Base-by-base conservation (phyloP, 169 alveolate species). In the Amoebophrya sp. region DNA sequence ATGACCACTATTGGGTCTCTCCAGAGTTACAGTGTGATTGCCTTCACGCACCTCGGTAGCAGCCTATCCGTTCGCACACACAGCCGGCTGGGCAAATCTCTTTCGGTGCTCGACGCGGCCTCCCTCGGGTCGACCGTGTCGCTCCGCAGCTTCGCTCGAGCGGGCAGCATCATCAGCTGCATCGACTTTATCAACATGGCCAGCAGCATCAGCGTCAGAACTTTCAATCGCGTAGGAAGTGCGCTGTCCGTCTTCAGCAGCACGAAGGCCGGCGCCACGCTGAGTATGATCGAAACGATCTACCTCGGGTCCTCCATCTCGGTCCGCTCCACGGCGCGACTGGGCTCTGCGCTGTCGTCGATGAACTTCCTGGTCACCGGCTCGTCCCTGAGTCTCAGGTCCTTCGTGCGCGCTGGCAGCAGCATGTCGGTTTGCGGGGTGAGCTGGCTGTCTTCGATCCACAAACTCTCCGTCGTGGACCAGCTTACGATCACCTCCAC, bases 51-150 rank as follows among this genome's bases (percentile, higher is more conserved):
- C 23, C 90, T 77, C 32, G 40, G 90, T 25, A 77, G 90, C 40
- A 77, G 41, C 40, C 40, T 77, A 18, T 77, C 90, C 90, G 29
- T 77, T 32, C 90, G 90, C 0, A 18, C 41, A 0, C 39, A 32
- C 18, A 40, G 39, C 3, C 90, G 90, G 3, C 32, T 38, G n/a
- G 32, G 90, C 47, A 40, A 39, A 29, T 32, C 40, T 10, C 10
- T 77, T 10, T 77, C 89, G 14, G 3, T 40, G n/a, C 32, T 88
- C 54, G 90, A 88, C 90, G 35, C 90, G 90, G 40, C 41, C 32
- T 12, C 90, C 18, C 90, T 88, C n/a, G 90, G 90, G 54, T 25
- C 40, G 32, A 25, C 90, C 32, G 40, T 88, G 40, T 88, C 90
- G 41, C 23, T 88, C 12, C 35, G 90, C 14, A 29, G 40, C n/a